These are phyloP conservation scores for Chlamydomonas schloesseri DNA, from an alignment of 139 green algal genomes.

Conservation along the genomic window DNA sequence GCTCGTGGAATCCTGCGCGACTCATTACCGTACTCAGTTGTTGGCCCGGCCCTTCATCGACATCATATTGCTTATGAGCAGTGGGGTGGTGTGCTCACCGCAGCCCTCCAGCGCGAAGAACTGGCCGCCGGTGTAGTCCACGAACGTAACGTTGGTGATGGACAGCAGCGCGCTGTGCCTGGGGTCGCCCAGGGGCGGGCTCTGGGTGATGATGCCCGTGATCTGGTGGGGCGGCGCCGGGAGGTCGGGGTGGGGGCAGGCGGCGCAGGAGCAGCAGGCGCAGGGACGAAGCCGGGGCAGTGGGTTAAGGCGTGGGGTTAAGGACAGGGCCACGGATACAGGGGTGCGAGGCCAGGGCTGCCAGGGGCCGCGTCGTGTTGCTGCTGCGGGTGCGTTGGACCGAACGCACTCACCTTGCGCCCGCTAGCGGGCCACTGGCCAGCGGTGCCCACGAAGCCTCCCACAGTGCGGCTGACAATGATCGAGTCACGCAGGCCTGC, in stretches of 20 bases:
- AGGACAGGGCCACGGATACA: no score
- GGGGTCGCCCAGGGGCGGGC: slow-evolving; percentile 2
- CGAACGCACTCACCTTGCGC: not conserved
- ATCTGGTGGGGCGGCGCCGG: slow-evolving; percentile 24
- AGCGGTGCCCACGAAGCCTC: slow-evolving; percentile 39
- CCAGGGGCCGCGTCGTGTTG: not conserved
- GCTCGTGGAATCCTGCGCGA: no score
- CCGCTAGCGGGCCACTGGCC: slow-evolving; percentile 6
- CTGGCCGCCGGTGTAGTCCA: slow-evolving; percentile 30
- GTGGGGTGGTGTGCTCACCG: no score
- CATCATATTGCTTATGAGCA: no score
- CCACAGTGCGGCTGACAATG: slow-evolving; percentile 44
- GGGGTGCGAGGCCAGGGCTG: no score
- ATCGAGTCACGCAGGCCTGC: slow-evolving; percentile 43
- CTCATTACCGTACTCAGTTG: no score
- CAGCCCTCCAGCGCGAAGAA: slow-evolving; percentile 54
- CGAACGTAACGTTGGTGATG: slow-evolving; percentile 62
- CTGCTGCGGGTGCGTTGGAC: no score
- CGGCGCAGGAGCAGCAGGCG: no score
- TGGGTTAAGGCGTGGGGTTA: no score
- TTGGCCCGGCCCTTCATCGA: no score
- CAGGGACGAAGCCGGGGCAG: no score
- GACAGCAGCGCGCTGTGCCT: slow-evolving; percentile 50
- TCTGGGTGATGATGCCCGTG: slow-evolving; percentile 55
- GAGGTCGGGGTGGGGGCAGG: no score